Evolutionary conservation across 2,329 filamentous ascomycete genomes (phyloP).

Genomic region (Ceratocystis cubensis): DNA sequence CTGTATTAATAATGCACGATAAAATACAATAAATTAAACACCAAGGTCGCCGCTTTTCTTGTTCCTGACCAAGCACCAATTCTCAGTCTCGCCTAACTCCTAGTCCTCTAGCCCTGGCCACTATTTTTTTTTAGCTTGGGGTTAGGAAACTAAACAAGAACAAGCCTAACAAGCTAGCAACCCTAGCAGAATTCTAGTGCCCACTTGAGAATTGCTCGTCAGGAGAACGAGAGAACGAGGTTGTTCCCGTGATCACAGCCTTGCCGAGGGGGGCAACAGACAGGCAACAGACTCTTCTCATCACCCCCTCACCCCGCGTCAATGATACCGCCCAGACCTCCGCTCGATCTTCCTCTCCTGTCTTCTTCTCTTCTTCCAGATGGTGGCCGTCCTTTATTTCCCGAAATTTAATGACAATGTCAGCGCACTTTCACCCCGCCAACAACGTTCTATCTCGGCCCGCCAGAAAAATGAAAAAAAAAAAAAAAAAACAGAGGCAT

Average conservation of each 20-base stretch:
- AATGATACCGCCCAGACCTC: too few species aligned
- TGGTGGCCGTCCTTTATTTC: neutral
- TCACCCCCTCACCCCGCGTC: too few species aligned
- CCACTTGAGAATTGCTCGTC: neutral
- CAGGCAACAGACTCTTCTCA: too few species aligned
- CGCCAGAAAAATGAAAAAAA: neutral
- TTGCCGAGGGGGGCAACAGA: too few species aligned
- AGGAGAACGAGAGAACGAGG: neutral
- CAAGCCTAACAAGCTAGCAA: neutral
- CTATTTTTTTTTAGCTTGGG: neutral
- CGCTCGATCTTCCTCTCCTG: neutral
- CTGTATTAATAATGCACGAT: neutral
- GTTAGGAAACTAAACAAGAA: neutral
- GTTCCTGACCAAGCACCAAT: neutral
- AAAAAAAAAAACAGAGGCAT: neutral
- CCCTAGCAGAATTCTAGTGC: neutral
- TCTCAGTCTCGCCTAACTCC: neutral
- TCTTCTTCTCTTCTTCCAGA: neutral
- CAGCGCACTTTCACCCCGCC: neutral
- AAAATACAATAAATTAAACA: neutral
- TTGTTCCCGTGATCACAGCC: neutral
- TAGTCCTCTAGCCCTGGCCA: too few species aligned
- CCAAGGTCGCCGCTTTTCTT: neutral
- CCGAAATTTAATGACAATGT: slow-evolving; percentile 5
- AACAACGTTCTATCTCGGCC: neutral